Conservation (phyloP, 352 stramenopile species). For the Hyaloperonospora brassicae region DNA sequence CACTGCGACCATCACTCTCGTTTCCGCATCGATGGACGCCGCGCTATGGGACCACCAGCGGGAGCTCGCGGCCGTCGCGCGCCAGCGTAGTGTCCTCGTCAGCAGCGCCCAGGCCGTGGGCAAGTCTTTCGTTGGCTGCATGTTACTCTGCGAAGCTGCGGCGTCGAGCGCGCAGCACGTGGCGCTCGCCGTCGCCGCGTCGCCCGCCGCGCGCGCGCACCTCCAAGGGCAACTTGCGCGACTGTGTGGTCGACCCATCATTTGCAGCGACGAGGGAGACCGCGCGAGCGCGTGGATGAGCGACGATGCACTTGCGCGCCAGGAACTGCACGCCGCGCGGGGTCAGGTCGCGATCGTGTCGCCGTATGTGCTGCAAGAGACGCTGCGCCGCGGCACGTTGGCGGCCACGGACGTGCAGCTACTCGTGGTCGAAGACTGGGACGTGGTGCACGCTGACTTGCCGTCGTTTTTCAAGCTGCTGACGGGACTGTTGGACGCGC, state of each 20-base stretch:
- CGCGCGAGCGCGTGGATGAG: conserved; percentile 20
- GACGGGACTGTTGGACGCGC: conserved; percentile 9
- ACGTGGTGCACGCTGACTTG: conserved; percentile 52
- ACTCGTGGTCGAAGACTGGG: conserved; percentile 55
- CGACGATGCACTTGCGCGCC: conserved; percentile 12
- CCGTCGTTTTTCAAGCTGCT: conserved; percentile 54
- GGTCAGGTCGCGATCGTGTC: conserved; percentile 37
- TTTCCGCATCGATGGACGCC: conserved; percentile 23
- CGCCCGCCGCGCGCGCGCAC: conserved; percentile 16
- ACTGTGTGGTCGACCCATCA: conserved; percentile 31
- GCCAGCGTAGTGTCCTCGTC: conserved; percentile 50
- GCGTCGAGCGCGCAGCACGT: conserved; percentile 11
- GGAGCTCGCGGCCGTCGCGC: conserved; percentile 64
- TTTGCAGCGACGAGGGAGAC: conserved; percentile 26
- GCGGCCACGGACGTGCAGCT: conserved; percentile 29
- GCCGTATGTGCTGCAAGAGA: conserved; percentile 34
- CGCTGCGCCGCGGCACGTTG: conserved; percentile 29
- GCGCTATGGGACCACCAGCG: conserved; percentile 51
- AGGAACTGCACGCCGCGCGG: conserved; percentile 19
- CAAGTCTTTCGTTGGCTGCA: conserved; percentile 61
- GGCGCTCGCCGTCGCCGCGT: conserved; percentile 40
- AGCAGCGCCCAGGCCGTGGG: conserved; percentile 47
- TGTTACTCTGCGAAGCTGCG: conserved; percentile 40
- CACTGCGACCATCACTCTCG: conserved; percentile 9
- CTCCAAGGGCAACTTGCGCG: conserved; percentile 38